Percentiles rank a stretch among this genome's conserved stretches.
Evolutionary conservation across 371 early-diverging fungal species (phyloP).

Genomic region (Zancudomyces culisetae): DNA sequence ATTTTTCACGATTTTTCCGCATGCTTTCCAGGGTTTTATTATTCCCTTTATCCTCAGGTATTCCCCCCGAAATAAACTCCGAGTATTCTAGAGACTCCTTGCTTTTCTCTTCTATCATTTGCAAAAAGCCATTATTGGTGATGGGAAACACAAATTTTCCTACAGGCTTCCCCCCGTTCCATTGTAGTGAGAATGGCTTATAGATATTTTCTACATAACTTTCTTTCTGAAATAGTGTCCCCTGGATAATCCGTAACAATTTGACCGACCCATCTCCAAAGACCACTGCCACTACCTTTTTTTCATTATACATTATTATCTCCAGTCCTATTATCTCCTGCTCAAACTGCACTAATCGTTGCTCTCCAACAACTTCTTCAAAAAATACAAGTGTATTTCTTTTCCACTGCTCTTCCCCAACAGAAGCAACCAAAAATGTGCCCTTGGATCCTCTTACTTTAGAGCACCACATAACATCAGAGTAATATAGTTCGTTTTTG

Average conservation of each 20-base stretch:
- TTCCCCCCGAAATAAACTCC: background rate
- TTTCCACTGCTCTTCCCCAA: background rate
- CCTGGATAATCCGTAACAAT: background rate
- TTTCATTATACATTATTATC: background rate
- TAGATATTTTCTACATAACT: background rate
- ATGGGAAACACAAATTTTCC: background rate
- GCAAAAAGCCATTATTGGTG: background rate
- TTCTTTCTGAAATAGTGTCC: background rate
- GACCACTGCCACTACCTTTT: background rate
- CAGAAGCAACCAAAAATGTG: background rate
- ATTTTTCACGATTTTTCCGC: background rate
- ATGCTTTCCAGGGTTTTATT: background rate
- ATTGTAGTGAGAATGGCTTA: background rate
- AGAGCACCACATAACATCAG: background rate
- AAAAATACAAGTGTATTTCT: slow-evolving; percentile 1
- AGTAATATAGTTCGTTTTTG: background rate
- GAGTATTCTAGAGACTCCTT: background rate
- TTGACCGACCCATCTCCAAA: background rate
- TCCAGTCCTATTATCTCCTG: background rate
- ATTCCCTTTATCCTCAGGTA: too few relatives aligned
- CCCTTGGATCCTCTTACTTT: background rate
- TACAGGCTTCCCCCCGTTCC: background rate
- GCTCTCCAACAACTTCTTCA: too few relatives aligned
- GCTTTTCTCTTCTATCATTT: background rate
- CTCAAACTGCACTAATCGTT: background rate